Evolutionary conservation across 805 yeast species (phyloP), one percentile per base, ranked within the genome.

Genomic region (Jamesozyma jinghongensis): DNA sequence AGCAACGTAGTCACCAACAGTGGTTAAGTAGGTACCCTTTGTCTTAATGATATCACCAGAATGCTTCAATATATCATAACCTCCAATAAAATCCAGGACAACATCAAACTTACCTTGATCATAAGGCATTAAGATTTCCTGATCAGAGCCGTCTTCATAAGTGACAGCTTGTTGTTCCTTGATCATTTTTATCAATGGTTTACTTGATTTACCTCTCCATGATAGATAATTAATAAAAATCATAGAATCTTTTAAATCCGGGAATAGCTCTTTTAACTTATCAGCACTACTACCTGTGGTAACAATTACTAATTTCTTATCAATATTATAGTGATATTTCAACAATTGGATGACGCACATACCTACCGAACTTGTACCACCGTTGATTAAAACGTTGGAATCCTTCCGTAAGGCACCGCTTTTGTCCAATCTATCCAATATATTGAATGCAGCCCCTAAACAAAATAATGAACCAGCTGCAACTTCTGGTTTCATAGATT

Each of bases 341-440:
- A 79, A 71, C 20, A 84, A 51, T 55, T 81, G 87, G 27, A 77
- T 67, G 4, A 73, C 70, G 60, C 68, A 70, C 44, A 75, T 59
- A 2, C 92, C 94, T 8, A 82, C 84, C n/a, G 79, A 67, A 1
- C 94, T 75, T 2, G 85, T 78, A 14, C 83, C 94, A 40, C 95
- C 95, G 45, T 83, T 68, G 32, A 86, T 66, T 35, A 84, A 65
- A 3, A 85, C 73, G 41, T 70, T 72, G 1, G 75, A 61, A 8
- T 66, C 65, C 3, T 63, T 60, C 30, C 66, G 67, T 48, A 62
- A 20, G 48, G 50, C 41, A 32, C 37, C 52, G 44, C 45, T 52
- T 46, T 46, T 37, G 46, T 53, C 38, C 32, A 61, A 35, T 29
- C 43, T 49, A 40, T 61, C 57, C 26, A 77, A 59, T 41, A 74